Base-by-base conservation (phyloP, 208 protist genomes). In the Trichomonas vaginalis region DNA sequence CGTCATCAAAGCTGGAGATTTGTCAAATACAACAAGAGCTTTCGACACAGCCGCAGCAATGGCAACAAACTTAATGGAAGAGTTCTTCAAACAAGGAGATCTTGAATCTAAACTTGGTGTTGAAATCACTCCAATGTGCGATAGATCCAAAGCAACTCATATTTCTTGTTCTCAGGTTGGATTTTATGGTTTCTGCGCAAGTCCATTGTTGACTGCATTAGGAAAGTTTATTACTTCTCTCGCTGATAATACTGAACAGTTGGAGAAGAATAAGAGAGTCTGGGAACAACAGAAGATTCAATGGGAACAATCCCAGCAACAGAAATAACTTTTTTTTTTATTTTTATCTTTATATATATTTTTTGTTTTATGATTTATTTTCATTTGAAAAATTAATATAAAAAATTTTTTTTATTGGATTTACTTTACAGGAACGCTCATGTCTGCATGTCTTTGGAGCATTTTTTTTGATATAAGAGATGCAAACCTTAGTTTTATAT, bases 121-220 rank as follows among this genome's bases (percentile, higher is more conserved):
- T 6, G n/a, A 51, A 79, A 47, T 95, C 12, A 51, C 88, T 45
- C 88, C 88, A 95, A 95, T 95, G 88, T 79, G 45, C 32, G 88
- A 95, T 45, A 51, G 88, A 95, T 27, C 42, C 10, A 45, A 51
- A 47, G 27, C 42, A 95, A 48, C 17, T n/a, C 45, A 35, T 45
- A 32, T 88, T 9, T 51, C 35, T 45, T 21, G 10, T 40, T 40
- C 39, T 70, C 88, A 95, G 70, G 37, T 95, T 8, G 88, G 88
- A 17, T 95, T 95, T 32, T 79, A 79, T 39, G 32, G 39, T 35
- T 95, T 95, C 39, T n/a, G 42, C 47, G 88, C 49, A 21, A 42
- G n/a, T 3, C 88, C 88, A 12, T 32, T 95, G 2, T 21, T 95
- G 17, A 70, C 42, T 14, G 88, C 32, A 3, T 37, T 95, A 17